Conservation (phyloP, 495 filamentous ascomycete genomes). For the Rusavskia elegans region DNA sequence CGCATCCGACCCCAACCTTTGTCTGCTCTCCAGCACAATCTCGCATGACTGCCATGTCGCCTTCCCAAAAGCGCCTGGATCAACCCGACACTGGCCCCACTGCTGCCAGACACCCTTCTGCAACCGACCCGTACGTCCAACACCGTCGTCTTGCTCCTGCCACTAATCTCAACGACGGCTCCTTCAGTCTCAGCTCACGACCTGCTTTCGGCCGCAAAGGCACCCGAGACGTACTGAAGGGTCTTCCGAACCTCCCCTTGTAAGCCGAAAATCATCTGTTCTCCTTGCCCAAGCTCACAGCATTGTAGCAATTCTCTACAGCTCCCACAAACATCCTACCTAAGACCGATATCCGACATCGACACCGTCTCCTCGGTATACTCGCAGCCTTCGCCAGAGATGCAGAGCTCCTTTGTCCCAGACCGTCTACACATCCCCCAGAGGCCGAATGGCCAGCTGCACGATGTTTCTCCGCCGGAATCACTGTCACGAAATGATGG, state of each 20-base stretch:
- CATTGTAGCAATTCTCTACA: constrained; percentile 5
- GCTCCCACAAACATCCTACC: background rate
- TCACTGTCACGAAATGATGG: constrained; percentile 17
- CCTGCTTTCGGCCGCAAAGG: constrained; percentile 14
- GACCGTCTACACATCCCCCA: constrained; percentile 7
- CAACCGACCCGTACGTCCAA: background rate
- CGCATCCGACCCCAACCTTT: background rate
- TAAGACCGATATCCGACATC: constrained; percentile 18
- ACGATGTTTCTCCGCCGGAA: constrained; percentile 30
- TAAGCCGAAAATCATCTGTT: constrained; percentile 12
- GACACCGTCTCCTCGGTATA: constrained; percentile 26
- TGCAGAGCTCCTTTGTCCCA: constrained; percentile 1
- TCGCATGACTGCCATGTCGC: background rate
- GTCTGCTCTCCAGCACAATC: background rate
- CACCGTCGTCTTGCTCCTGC: background rate
- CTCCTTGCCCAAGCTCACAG: background rate
- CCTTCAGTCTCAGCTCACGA: constrained; percentile 11
- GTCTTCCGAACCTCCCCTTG: constrained; percentile 26
- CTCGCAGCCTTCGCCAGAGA: constrained; percentile 24
- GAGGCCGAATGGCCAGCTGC: constrained; percentile 18
- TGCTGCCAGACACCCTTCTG: background rate
- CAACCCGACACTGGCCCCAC: background rate
- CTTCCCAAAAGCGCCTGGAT: background rate
- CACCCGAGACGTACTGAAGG: constrained; percentile 18
- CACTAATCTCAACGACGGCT: constrained; percentile 12